Percentiles rank a stretch among this genome's conserved stretches.
phyloP scores from a whole-genome alignment of 2,329 filamentous ascomycete species.

The Pseudophaeomoniella oleicola region DNA sequence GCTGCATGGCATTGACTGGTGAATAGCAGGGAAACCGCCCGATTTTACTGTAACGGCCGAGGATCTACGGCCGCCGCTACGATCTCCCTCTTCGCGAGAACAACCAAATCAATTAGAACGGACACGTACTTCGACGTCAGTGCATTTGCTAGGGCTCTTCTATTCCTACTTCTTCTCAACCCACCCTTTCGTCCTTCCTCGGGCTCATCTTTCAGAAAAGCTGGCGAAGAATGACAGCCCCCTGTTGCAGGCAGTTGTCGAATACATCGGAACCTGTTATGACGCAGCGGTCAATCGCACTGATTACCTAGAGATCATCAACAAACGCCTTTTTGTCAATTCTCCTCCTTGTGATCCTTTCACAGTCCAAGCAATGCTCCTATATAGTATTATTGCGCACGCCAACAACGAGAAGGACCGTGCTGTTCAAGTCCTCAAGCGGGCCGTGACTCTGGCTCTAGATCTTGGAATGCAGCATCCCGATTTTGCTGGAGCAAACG shows the following conservation, averaged over 20 bases:
- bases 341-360: constrained; percentile 1
- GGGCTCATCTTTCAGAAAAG: constrained; percentile 3
- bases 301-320: not conserved
- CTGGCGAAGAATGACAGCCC: not conserved
- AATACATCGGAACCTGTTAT: not conserved
- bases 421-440: constrained; percentile 41
- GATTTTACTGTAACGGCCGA: not conserved
- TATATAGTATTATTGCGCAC: constrained; percentile 66
- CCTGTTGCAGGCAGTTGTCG: not conserved
- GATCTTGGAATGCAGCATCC: constrained; percentile 11
- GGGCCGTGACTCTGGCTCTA: constrained; percentile 11
- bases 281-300: not conserved
- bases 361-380: constrained; percentile 62
- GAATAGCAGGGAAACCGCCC: not conserved
- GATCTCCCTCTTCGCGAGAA: not conserved
- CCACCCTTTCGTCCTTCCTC: constrained; percentile 17
- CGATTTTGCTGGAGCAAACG: constrained; percentile 32
- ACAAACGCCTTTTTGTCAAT: not conserved
- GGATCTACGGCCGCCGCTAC: not conserved
- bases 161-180: constrained; percentile 18
- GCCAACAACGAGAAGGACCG: constrained; percentile 57
- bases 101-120: not conserved
- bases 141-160: constrained; percentile 10
- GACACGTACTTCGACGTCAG: not conserved
- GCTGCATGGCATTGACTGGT: not conserved